phyloP scores from a whole-genome alignment of 371 early-diverging fungal genomes.

The Mortierella polycephala region DNA sequence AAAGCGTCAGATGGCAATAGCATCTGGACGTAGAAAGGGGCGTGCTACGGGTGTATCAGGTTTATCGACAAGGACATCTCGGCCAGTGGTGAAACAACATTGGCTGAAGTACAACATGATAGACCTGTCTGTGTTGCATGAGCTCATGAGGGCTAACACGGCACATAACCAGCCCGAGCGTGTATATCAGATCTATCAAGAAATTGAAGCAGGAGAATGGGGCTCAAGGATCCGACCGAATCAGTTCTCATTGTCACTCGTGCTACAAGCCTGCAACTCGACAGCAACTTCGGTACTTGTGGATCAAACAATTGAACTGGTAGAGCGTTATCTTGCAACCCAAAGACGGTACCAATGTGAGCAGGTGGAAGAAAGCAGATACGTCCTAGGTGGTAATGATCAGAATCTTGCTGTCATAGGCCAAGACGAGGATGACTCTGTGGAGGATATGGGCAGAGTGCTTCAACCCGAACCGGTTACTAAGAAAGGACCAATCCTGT shows the following conservation, averaged over 20 bases:
- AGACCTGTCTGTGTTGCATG: conserved; percentile 27
- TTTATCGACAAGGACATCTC: too few relatives aligned
- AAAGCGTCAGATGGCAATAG: conserved; percentile 2
- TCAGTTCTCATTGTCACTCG: conserved; percentile 34
- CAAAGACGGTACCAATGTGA: conserved; percentile 2
- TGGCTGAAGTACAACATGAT: conserved; percentile 12
- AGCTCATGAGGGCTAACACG: conserved; percentile 37
- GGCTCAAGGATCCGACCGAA: conserved; percentile 27
- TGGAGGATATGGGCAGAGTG: neutral
- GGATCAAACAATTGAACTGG: conserved; percentile 26
- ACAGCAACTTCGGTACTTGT: conserved; percentile 11
- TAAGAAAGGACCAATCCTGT: conserved; percentile 3
- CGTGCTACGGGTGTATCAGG: neutral
- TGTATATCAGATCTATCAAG: conserved; percentile 29
- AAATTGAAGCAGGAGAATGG: conserved; percentile 40
- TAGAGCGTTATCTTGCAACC: conserved; percentile 7
- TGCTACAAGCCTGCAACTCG: conserved; percentile 35
- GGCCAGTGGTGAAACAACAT: too few relatives aligned
- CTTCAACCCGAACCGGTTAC: neutral
- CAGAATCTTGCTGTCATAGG: neutral
- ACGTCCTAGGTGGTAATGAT: neutral
- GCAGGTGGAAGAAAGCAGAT: neutral
- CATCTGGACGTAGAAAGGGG: neutral
- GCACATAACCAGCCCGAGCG: conserved; percentile 23
- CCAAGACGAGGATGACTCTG: conserved; percentile 2